Conservation (phyloP, 208 protist genomes). For the Acanthamoeba sp. region DNA sequence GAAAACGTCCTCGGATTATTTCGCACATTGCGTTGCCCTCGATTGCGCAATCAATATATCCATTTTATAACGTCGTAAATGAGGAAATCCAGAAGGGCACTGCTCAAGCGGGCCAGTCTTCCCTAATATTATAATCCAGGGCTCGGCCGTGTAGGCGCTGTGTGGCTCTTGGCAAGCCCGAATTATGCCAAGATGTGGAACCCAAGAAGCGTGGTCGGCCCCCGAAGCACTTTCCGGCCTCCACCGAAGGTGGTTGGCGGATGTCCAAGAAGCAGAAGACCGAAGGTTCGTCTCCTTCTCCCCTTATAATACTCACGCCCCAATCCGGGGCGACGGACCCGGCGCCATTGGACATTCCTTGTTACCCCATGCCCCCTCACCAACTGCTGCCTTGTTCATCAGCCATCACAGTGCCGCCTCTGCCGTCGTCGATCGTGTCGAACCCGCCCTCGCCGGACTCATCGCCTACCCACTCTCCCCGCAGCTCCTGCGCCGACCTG, state of each 20-base stretch:
- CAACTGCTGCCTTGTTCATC: too few species aligned
- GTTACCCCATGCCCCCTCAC: too few species aligned
- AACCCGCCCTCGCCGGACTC: conserved; percentile 42
- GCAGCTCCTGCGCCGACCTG: conserved; percentile 52
- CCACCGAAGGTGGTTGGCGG: conserved; percentile 20
- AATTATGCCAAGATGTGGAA: conserved; percentile 54
- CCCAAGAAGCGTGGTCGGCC: conserved; percentile 43
- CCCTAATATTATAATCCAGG: not conserved
- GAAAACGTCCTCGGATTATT: conserved; percentile 17
- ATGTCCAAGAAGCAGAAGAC: conserved; percentile 51
- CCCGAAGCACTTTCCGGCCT: conserved; percentile 25
- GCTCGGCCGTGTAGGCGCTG: not conserved
- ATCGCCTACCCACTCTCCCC: conserved; percentile 27
- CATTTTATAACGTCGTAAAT: too few species aligned
- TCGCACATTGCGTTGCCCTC: too few species aligned
- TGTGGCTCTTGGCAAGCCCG: conserved; percentile 28
- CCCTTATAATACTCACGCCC: too few species aligned
- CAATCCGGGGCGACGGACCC: too few species aligned
- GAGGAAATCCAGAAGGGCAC: too few species aligned
- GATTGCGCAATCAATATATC: too few species aligned
- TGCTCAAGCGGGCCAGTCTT: too few species aligned
- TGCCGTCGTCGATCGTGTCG: not conserved
- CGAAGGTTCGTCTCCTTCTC: not conserved
- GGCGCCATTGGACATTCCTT: too few species aligned
- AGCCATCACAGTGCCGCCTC: conserved; percentile 1